Conservation (phyloP, 2,329 filamentous ascomycete species). For the Calonectria honghensis region DNA sequence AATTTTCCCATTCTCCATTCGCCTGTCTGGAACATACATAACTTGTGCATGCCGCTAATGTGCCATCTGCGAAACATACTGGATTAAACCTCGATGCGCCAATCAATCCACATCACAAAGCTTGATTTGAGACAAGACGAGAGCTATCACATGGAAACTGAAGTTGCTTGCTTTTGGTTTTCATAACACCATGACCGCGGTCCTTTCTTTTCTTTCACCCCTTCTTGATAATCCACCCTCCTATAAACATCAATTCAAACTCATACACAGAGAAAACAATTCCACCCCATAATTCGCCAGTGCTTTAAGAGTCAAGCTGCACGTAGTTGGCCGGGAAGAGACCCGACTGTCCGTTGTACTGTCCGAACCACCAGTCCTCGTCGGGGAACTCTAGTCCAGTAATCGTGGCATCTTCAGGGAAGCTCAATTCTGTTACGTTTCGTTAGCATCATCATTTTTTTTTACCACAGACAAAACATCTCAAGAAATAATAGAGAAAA, state of each 20-base stretch:
- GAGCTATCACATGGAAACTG: conserved; percentile 42
- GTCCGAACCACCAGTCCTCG: conserved; percentile 98
- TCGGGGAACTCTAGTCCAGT: conserved; percentile 94
- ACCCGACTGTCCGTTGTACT: conserved; percentile 85
- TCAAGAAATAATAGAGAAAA: not conserved
- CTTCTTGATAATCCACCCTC: not conserved
- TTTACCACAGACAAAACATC: not conserved
- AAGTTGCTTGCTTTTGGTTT: conserved; percentile 50
- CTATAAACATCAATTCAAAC: conserved; percentile 24
- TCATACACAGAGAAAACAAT: conserved; percentile 21
- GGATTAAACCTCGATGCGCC: not conserved
- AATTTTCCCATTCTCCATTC: conserved; percentile 11
- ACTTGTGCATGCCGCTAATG: not conserved
- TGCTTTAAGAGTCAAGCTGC: conserved; percentile 67
- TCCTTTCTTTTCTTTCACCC: conserved; percentile 42
- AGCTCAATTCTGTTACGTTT: conserved; percentile 78
- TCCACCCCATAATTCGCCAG: not conserved
- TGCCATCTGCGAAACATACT: not conserved
- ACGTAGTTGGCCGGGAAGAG: conserved; percentile 89
- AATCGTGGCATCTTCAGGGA: conserved; percentile 91
- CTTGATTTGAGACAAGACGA: conserved; percentile 6
- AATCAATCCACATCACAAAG: conserved; percentile 2
- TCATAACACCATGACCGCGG: conserved; percentile 42
- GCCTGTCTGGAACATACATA: not conserved
- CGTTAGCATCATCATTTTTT: conserved; percentile 45